These are phyloP conservation scores for Piedraia hortae DNA, from an alignment of 2,329 filamentous ascomycete genomes.

Conservation along the genomic window DNA sequence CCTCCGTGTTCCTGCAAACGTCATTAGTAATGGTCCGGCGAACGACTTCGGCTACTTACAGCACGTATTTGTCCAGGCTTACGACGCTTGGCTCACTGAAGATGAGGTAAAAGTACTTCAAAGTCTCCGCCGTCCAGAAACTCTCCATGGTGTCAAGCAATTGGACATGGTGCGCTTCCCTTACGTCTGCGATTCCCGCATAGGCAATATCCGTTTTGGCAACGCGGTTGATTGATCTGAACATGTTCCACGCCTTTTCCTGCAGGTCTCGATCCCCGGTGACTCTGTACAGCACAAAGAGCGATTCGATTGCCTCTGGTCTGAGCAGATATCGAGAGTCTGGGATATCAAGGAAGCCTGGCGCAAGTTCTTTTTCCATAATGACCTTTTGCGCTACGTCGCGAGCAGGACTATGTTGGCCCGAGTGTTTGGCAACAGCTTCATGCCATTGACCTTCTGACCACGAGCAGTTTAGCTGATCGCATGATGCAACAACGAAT, in stretches of 20 bases:
- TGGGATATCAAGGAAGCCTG: slow-evolving; percentile 17
- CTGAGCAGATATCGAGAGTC: slow-evolving; percentile 21
- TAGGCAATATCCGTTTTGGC: slow-evolving; percentile 20
- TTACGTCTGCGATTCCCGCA: slow-evolving; percentile 20
- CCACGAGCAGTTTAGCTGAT: slow-evolving; percentile 15
- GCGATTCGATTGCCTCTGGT: slow-evolving; percentile 31
- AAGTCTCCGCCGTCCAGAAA: slow-evolving; percentile 22
- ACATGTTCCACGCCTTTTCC: slow-evolving; percentile 23
- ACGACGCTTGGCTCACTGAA: slow-evolving; percentile 18
- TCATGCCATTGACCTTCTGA: slow-evolving; percentile 1
- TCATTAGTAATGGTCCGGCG: slow-evolving; percentile 1
- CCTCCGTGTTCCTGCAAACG: slow-evolving; percentile 17
- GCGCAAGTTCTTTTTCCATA: slow-evolving; percentile 19
- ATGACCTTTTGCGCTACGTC: slow-evolving; percentile 9
- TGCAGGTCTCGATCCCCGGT: slow-evolving; percentile 24
- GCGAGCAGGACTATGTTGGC: neutral
- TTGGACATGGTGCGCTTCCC: slow-evolving; percentile 7
- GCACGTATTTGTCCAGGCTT: slow-evolving; percentile 21
- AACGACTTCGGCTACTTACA: slow-evolving; percentile 5
- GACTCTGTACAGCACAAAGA: slow-evolving; percentile 32
- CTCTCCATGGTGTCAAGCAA: slow-evolving; percentile 20
- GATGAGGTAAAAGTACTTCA: slow-evolving; percentile 19
- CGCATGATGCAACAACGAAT: slow-evolving; percentile 18
- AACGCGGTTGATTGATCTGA: slow-evolving; percentile 16
- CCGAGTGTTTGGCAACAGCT: slow-evolving; percentile 1